Evolutionary conservation across 1,284 basidiomycete species (phyloP).

Genomic region (Ceratobasidium sp.): DNA sequence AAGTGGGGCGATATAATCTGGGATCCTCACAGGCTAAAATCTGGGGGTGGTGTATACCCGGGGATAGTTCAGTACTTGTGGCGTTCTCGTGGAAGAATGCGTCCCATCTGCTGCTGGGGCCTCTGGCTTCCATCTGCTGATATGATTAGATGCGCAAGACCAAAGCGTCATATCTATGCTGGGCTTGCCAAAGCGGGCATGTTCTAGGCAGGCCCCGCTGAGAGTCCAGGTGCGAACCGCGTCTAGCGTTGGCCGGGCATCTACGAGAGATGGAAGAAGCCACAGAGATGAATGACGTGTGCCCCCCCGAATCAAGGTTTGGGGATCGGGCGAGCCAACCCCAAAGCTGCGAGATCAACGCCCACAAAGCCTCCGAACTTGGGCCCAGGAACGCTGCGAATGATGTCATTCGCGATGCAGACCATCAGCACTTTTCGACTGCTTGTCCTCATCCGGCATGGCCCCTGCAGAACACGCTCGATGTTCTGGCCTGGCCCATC

Average conservation of each 20-base stretch:
- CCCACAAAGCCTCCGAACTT: neutral
- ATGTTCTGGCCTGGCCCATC: too few species aligned
- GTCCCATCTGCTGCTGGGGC: neutral
- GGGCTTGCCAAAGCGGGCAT: constrained; percentile 14
- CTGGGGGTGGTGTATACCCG: constrained; percentile 26
- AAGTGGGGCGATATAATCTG: constrained; percentile 24
- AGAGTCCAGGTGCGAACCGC: neutral
- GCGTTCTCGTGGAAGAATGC: constrained; percentile 8
- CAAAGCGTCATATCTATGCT: constrained; percentile 3
- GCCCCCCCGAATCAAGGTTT: constrained; percentile 16
- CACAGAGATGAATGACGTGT: constrained; percentile 23
- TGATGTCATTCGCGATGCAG: constrained; percentile 4
- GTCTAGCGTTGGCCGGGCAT: constrained; percentile 9
- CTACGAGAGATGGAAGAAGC: too few species aligned
- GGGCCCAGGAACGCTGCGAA: neutral
- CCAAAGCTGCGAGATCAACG: constrained; percentile 5
- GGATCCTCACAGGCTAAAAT: constrained; percentile 28
- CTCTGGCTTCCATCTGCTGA: constrained; percentile 1
- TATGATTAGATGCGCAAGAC: constrained; percentile 13
- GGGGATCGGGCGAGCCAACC: constrained; percentile 24
- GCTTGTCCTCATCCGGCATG: neutral
- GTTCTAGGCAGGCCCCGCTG: constrained; percentile 26
- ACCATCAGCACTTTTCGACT: neutral
- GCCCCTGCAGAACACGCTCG: neutral
- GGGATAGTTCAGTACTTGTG: neutral